Percentiles rank a stretch among this genome's conserved stretches.
Conservation (phyloP, 164 flowering plant species). For the Sedum album region DNA sequence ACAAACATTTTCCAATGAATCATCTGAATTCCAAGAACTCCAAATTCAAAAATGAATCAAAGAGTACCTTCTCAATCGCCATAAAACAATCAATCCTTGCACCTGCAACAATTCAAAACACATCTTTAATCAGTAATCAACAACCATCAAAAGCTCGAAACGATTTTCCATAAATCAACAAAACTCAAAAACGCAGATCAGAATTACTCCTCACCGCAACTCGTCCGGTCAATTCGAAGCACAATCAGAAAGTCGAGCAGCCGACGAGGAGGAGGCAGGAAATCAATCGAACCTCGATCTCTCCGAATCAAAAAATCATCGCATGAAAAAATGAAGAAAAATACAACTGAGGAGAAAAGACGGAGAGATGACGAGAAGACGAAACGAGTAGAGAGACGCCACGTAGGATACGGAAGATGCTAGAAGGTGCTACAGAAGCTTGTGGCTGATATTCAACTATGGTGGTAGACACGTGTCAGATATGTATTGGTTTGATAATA, state of each 20-base stretch:
- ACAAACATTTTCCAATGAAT: not conserved
- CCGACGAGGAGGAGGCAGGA: not conserved
- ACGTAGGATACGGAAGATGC: not conserved
- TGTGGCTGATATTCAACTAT: not conserved
- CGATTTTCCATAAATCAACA: not conserved
- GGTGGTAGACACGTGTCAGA: not conserved
- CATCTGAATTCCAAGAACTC: not conserved
- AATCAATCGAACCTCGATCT: not conserved
- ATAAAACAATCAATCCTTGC: not conserved
- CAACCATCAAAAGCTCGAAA: no score
- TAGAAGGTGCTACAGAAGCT: not conserved
- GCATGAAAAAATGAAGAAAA: not conserved
- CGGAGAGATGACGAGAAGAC: not conserved
- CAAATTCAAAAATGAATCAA: not conserved
- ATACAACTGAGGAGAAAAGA: not conserved
- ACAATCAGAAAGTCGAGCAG: not conserved
- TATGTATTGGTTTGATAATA: not conserved
- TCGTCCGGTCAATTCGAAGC: not conserved
- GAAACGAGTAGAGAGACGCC: slow-evolving; percentile 1
- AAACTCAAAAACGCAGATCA: not conserved
- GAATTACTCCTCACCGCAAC: not conserved
- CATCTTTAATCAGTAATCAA: no score
- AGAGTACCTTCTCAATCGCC: not conserved
- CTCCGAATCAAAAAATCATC: not conserved
- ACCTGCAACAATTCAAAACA: not conserved